Conservation (phyloP, 2,329 filamentous ascomycete genomes). For the Akanthomyces uredinophilus region DNA sequence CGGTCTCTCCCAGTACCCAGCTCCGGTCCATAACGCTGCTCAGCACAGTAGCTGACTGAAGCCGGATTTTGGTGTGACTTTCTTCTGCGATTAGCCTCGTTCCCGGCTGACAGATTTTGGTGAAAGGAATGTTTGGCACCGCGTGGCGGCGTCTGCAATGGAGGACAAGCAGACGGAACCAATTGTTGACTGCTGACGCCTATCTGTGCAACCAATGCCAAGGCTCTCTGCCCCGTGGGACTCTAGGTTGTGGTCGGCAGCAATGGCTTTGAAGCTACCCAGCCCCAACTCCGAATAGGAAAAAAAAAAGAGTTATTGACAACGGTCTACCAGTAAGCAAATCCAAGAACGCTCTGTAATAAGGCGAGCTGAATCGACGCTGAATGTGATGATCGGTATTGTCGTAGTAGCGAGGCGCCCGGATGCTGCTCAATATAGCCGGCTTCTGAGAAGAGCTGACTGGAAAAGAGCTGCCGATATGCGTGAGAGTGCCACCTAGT, state of each 20-base stretch:
- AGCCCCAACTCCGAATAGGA: slow-evolving; percentile 38
- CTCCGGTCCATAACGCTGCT: not conserved
- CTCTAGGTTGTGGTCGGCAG: slow-evolving; percentile 18
- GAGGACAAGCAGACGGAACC: slow-evolving; percentile 12
- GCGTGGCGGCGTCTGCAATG: slow-evolving; percentile 10
- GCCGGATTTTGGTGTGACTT: not conserved
- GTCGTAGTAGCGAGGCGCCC: slow-evolving; percentile 19
- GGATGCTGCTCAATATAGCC: not conserved
- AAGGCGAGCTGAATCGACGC: not conserved
- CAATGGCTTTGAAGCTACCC: slow-evolving; percentile 35
- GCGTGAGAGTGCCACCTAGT: not conserved
- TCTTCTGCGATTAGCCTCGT: slow-evolving; percentile 19
- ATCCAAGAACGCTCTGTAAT: not conserved
- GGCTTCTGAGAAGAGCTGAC: too few relatives aligned
- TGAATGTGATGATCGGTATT: slow-evolving; percentile 18
- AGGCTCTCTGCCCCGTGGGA: slow-evolving; percentile 17
- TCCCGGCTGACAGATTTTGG: slow-evolving; percentile 16
- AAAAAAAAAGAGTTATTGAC: slow-evolving; percentile 36
- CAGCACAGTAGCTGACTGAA: not conserved
- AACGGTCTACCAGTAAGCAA: slow-evolving; percentile 16
- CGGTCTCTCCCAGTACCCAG: not conserved
- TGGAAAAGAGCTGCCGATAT: too few relatives aligned
- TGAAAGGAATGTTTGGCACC: not conserved
- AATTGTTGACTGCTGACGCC: too few relatives aligned
- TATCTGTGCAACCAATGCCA: slow-evolving; percentile 20